Conservation (phyloP, 495 filamentous ascomycete species). For the Massariosphaeria phaeospora region DNA sequence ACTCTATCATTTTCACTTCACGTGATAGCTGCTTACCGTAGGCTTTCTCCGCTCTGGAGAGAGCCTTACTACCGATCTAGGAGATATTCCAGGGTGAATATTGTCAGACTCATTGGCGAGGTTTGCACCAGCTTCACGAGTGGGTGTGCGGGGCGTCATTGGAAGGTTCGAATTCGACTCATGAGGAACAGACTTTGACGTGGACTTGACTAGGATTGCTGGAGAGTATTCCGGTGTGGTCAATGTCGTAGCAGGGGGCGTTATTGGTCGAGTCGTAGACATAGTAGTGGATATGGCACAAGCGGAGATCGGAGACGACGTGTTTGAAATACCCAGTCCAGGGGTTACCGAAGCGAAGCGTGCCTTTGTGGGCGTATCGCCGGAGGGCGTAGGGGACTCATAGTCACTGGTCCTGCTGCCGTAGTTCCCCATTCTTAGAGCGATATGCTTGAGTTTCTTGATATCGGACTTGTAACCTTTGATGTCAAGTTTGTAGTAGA, state of each 20-base stretch:
- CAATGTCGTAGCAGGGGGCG: constrained; percentile 5
- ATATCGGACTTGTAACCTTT: constrained; percentile 33
- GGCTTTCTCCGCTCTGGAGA: constrained; percentile 30
- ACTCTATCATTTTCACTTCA: neutral
- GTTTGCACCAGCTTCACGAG: constrained; percentile 13
- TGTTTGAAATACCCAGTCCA: constrained; percentile 12
- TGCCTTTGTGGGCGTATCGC: constrained; percentile 10
- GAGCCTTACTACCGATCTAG: constrained; percentile 15
- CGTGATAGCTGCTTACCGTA: constrained; percentile 11
- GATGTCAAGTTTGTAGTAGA: constrained; percentile 34
- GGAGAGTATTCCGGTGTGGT: constrained; percentile 14
- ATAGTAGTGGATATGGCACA: constrained; percentile 15
- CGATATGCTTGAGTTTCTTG: constrained; percentile 24
- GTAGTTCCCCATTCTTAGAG: constrained; percentile 19
- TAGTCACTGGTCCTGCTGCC: constrained; percentile 17
- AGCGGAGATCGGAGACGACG: constrained; percentile 24
- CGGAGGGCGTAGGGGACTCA: constrained; percentile 16
- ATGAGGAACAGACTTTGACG: constrained; percentile 9
- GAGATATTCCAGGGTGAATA: constrained; percentile 26
- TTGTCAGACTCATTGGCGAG: constrained; percentile 20
- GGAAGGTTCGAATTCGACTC: neutral
- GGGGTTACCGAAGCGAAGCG: neutral
- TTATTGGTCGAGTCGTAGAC: constrained; percentile 11
- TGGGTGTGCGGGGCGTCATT: constrained; percentile 21
- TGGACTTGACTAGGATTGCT: neutral